Percentiles rank a stretch among this genome's conserved stretches.
Evolutionary conservation across 2,329 filamentous ascomycete species (phyloP).

Genomic region (Fusarium vanettenii): DNA sequence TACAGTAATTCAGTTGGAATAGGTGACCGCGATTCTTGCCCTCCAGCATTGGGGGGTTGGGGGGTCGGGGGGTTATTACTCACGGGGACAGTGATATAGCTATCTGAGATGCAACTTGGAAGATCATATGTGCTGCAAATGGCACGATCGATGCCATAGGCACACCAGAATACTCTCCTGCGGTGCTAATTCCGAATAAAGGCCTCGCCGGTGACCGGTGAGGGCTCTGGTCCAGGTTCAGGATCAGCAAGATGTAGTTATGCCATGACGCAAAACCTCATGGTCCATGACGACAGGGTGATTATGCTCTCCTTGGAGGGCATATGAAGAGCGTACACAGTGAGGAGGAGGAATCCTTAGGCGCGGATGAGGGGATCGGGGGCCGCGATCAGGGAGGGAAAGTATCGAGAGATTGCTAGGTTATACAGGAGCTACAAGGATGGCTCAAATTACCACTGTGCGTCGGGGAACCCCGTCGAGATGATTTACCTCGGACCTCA

Average conservation of each 20-base stretch:
- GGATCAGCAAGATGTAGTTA: not conserved
- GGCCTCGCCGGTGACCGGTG: slow-evolving; percentile 1
- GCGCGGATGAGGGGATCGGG: not conserved
- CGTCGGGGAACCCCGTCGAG: too few relatives aligned
- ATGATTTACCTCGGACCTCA: too few relatives aligned
- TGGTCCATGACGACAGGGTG: not conserved
- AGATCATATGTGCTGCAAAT: not conserved
- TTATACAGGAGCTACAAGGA: too few relatives aligned
- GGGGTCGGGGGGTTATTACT: not conserved
- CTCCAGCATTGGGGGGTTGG: not conserved
- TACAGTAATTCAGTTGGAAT: not conserved
- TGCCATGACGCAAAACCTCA: not conserved
- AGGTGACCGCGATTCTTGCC: too few relatives aligned
- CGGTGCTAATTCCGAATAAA: slow-evolving; percentile 30
- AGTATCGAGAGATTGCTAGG: too few relatives aligned
- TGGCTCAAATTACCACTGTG: too few relatives aligned
- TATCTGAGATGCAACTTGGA: not conserved
- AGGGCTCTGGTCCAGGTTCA: not conserved
- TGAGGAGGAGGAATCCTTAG: not conserved
- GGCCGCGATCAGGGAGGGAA: too few relatives aligned
- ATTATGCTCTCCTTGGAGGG: not conserved
- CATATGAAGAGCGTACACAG: not conserved
- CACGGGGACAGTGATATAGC: not conserved
- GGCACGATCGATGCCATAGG: not conserved
- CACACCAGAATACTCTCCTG: slow-evolving; percentile 43